Percentiles rank a stretch among this genome's conserved stretches.
Evolutionary conservation across 495 filamentous ascomycete species (phyloP).

Genomic region (Neurospora terricola): DNA sequence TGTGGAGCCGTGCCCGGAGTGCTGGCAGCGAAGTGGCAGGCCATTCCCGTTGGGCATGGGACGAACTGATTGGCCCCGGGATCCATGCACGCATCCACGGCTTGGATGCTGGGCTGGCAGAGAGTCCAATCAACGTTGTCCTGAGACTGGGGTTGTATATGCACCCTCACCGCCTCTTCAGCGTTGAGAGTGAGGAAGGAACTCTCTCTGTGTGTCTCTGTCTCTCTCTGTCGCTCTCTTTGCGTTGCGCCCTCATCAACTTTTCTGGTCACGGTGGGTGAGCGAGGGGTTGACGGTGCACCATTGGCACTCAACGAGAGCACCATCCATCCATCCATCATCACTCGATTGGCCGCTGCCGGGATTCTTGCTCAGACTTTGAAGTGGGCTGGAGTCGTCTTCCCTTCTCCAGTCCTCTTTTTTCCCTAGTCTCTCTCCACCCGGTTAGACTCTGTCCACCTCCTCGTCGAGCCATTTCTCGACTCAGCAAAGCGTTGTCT

Average conservation of each 20-base stretch:
- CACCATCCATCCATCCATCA: not conserved
- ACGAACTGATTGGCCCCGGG: constrained; percentile 15
- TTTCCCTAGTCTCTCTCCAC: not conserved
- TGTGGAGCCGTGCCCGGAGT: not conserved
- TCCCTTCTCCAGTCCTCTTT: not conserved
- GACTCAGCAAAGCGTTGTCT: not conserved
- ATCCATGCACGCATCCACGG: constrained; percentile 17
- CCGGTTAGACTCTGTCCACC: not conserved
- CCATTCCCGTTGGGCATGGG: not conserved
- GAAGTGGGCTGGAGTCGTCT: not conserved
- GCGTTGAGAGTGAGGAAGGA: constrained; percentile 1
- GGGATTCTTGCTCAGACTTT: not conserved
- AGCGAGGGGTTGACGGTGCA: not conserved
- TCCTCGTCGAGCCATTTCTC: not conserved
- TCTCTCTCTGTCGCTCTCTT: not conserved
- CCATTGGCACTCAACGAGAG: not conserved
- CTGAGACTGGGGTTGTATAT: constrained; percentile 19
- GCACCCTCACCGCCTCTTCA: constrained; percentile 33
- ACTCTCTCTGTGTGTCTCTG: constrained; percentile 3
- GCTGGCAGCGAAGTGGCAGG: not conserved
- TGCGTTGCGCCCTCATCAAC: not conserved
- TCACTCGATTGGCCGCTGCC: not conserved
- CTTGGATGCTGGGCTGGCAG: constrained; percentile 9
- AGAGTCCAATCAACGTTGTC: constrained; percentile 20
- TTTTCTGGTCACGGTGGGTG: not conserved